Base-by-base conservation (phyloP, 2,329 filamentous ascomycete species). In the Corynespora cassiicola region DNA sequence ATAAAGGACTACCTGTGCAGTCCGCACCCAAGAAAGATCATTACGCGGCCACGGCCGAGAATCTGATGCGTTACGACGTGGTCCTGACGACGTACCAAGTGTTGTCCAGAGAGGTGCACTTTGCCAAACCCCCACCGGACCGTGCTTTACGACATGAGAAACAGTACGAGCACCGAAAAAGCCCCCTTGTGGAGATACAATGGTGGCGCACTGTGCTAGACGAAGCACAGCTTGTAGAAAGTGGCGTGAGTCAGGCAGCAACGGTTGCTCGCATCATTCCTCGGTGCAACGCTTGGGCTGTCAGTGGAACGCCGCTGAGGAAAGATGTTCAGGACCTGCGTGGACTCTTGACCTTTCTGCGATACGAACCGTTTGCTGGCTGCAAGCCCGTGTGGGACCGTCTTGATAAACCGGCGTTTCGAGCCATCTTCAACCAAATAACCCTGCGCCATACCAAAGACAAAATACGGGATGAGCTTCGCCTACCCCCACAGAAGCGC, bases 201-300 rank as follows among this genome's bases (percentile, higher is more conserved):
- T 97, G 90, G 90, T 96, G 90, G 90, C 80, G 92, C 26, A 81
- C 95, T 1, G 82, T 79, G 54, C 71, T 85, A 17, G 81, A 85
- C 51, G 81, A 90, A 85, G 73, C 92, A 0, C 94, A 99, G 60
- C 95, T 96, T 87, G 84, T 97, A 26, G 92, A 97, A 63, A 92
- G 82, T 50, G 90, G 90, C 21, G 84, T 95, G 4, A 91, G 84
- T 54, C 85, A 89, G 52, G 88, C 92, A 18, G 91, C 94, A 1
- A 81, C 78, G 30, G 84, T 96, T 10, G 90, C 90, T 22, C 82
- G 84, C 25, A 74, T 86, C 17, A 86, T 99, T 45, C 90, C 92
- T 28, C 81, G 94, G 18, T 71, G 88, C 48, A 91, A 96, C 68
- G 86, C 90, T 2, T 97, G 94, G 94, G 90, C 87, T 10, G 84